phyloP scores from a whole-genome alignment of 2,329 filamentous ascomycete genomes.

The Botrytis sinoallii region DNA sequence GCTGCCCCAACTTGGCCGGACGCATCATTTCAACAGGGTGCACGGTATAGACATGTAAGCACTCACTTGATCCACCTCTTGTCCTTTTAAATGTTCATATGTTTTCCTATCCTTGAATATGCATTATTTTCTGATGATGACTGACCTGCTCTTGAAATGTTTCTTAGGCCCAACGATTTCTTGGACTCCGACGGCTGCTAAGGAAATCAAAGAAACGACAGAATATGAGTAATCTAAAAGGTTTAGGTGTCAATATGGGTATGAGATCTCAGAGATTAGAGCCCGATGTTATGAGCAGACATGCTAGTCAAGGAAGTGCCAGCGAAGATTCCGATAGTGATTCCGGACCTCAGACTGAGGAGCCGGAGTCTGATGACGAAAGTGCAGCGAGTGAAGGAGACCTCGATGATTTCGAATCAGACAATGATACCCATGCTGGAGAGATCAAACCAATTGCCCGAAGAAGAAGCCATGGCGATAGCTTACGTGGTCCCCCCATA shows the following conservation, averaged over 20 bases:
- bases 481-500: slow-evolving; percentile 35
- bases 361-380: slow-evolving; percentile 36
- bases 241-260: slow-evolving; percentile 64
- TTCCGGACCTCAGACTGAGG: slow-evolving; percentile 41
- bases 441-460: slow-evolving; percentile 28
- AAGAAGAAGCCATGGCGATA: slow-evolving; percentile 45
- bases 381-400: slow-evolving; percentile 45
- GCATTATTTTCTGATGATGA: neutral
- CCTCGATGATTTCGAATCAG: slow-evolving; percentile 39
- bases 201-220: slow-evolving; percentile 49
- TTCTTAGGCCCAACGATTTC: slow-evolving; percentile 42
- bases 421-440: slow-evolving; percentile 26
- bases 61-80: too few relatives aligned
- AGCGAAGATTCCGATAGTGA: slow-evolving; percentile 43
- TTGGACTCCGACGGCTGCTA: slow-evolving; percentile 60
- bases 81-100: too few relatives aligned
- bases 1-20: slow-evolving; percentile 49
- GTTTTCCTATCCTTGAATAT: neutral
- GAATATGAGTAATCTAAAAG: slow-evolving; percentile 37
- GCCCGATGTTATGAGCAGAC: slow-evolving; percentile 29
- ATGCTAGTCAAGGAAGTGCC: slow-evolving; percentile 45
- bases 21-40: slow-evolving; percentile 50
- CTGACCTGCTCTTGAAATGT: neutral
- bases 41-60: slow-evolving; percentile 40
- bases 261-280: slow-evolving; percentile 74